Evolutionary conservation across 2,329 filamentous ascomycete genomes (phyloP).

Genomic region (Penicillium griseofulvum): DNA sequence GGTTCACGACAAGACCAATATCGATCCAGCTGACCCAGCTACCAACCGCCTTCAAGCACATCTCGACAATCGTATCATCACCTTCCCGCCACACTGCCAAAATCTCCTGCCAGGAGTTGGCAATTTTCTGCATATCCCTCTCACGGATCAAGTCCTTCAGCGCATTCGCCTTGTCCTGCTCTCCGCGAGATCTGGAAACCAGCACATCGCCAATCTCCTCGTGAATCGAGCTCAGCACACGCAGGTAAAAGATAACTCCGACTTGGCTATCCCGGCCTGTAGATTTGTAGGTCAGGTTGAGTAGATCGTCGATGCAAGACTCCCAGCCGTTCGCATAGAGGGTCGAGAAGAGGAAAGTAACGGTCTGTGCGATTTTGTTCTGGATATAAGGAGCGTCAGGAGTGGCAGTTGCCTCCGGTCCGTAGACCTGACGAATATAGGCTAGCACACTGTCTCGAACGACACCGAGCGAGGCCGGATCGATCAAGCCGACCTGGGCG

Average conservation of each 20-base stretch:
- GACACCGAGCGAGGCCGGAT: slow-evolving; percentile 67
- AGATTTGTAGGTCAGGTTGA: slow-evolving; percentile 66
- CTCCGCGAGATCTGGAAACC: slow-evolving; percentile 70
- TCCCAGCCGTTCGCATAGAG: slow-evolving; percentile 86
- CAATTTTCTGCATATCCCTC: slow-evolving; percentile 84
- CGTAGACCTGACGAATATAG: slow-evolving; percentile 76
- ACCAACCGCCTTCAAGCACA: slow-evolving; percentile 86
- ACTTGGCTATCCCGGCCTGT: slow-evolving; percentile 65
- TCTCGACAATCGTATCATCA: slow-evolving; percentile 72
- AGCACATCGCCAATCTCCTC: slow-evolving; percentile 96
- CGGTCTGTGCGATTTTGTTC: slow-evolving; percentile 94
- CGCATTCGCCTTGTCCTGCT: slow-evolving; percentile 81
- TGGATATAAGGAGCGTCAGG: slow-evolving; percentile 76
- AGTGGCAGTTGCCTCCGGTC: slow-evolving; percentile 51
- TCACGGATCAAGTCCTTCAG: slow-evolving; percentile 87
- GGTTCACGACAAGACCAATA: slow-evolving; percentile 87
- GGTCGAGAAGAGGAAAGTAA: slow-evolving; percentile 88
- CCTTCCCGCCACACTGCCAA: slow-evolving; percentile 71
- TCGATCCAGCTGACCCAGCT: slow-evolving; percentile 99
- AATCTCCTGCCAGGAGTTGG: slow-evolving; percentile 87
- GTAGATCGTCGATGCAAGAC: slow-evolving; percentile 85
- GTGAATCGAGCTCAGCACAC: slow-evolving; percentile 83
- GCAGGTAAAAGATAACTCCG: slow-evolving; percentile 83
- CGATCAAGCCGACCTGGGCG: slow-evolving; percentile 74
- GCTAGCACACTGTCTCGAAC: slow-evolving; percentile 78